Percentiles rank a stretch among this genome's conserved stretches.
Conservation (phyloP, 1,284 basidiomycete species). For the Apiotrichum veenhuisii region DNA sequence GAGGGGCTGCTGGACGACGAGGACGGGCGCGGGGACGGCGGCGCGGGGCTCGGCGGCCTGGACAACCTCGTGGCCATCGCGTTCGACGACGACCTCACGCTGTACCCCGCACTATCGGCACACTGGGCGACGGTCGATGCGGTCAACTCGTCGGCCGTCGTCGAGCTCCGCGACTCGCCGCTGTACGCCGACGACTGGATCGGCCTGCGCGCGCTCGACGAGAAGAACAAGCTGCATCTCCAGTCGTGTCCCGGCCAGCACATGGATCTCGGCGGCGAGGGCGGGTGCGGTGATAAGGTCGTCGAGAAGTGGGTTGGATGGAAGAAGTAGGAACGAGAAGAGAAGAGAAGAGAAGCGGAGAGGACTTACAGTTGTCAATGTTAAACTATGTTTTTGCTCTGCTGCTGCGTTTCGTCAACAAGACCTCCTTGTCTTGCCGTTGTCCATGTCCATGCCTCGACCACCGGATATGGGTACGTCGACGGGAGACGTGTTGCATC, state of each 20-base stretch:
- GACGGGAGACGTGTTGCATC: no score
- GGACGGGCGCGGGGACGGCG: slow-evolving; percentile 22
- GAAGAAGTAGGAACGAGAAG: slow-evolving; percentile 3
- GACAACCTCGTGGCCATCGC: slow-evolving; percentile 49
- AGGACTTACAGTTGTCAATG: background rate
- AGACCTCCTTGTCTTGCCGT: no score
- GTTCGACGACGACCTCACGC: slow-evolving; percentile 47
- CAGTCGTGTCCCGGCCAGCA: slow-evolving; percentile 72
- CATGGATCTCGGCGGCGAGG: slow-evolving; percentile 74
- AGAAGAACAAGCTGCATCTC: slow-evolving; percentile 62
- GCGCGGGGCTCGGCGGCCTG: slow-evolving; percentile 34
- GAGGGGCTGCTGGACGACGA: slow-evolving; percentile 20
- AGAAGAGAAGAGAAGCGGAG: background rate
- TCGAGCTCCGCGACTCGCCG: slow-evolving; percentile 70
- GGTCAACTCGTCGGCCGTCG: slow-evolving; percentile 51
- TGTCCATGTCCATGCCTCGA: no score
- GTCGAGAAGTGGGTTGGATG: slow-evolving; percentile 48
- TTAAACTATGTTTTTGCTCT: no score
- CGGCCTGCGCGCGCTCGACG: slow-evolving; percentile 71
- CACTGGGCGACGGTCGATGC: slow-evolving; percentile 43
- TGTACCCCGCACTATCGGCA: slow-evolving; percentile 44
- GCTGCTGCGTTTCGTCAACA: no score
- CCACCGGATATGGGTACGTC: no score
- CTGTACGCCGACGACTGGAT: slow-evolving; percentile 86
- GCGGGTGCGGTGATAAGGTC: slow-evolving; percentile 46